A percentile compares a stretch with the other conserved stretches of the same genome.
phyloP scores from a whole-genome alignment of 2,329 filamentous ascomycete genomes.

The Coccinonectria pachysandricola region DNA sequence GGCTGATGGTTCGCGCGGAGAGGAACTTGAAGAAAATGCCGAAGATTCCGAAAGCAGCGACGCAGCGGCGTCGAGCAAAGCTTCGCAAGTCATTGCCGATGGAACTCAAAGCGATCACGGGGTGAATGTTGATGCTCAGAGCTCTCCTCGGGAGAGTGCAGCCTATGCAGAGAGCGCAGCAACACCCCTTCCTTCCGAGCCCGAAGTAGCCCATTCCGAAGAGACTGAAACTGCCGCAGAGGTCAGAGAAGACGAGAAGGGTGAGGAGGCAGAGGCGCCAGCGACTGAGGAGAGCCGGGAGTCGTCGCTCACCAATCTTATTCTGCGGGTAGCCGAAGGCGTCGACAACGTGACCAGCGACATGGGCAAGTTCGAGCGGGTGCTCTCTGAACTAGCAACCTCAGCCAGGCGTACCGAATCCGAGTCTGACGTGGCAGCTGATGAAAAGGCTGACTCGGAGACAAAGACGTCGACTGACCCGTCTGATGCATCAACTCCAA shows the following conservation, averaged over 20 bases:
- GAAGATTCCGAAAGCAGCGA: conserved; percentile 11
- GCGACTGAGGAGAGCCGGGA: conserved; percentile 4
- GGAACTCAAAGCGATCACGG: conserved; percentile 1
- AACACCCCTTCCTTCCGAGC: neutral
- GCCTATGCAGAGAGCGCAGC: too few species aligned
- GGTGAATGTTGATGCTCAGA: too few species aligned
- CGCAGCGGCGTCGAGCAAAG: conserved; percentile 1
- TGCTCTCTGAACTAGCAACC: conserved; percentile 38
- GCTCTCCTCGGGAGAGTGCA: too few species aligned
- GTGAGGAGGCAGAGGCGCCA: conserved; percentile 2
- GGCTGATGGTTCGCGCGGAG: conserved; percentile 7
- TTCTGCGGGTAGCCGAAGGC: conserved; percentile 38
- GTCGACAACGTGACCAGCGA: conserved; percentile 31
- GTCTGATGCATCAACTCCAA: too few species aligned
- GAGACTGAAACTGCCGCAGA: neutral
- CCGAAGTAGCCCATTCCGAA: neutral
- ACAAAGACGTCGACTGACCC: too few species aligned
- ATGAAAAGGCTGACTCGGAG: conserved; percentile 1
- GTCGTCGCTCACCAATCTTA: conserved; percentile 35
- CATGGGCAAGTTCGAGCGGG: conserved; percentile 39
- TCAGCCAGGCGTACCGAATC: conserved; percentile 18
- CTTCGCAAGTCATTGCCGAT: neutral
- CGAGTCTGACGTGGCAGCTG: conserved; percentile 1
- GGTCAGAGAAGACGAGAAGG: neutral
- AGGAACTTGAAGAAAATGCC: neutral